A percentile compares a stretch with the other conserved stretches of the same genome.
These are phyloP conservation scores for Lagerstroemia speciosa DNA, from an alignment of 345 rosid genomes.

Conservation along the genomic window DNA sequence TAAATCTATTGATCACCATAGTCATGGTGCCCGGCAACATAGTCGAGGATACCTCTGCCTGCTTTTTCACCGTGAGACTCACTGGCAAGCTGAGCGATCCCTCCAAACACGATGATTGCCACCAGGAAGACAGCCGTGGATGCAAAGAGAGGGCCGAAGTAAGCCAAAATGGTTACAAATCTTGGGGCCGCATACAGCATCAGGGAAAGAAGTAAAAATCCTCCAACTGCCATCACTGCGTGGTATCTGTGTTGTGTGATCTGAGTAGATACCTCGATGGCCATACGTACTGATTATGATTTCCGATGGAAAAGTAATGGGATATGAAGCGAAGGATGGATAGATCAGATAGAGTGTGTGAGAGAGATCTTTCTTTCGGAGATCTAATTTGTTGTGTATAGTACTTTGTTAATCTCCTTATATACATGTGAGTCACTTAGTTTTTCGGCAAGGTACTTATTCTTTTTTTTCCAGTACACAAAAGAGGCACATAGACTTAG, in stretches of 20 bases:
- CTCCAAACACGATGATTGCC: constrained; percentile 47
- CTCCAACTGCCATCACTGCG: constrained; percentile 23
- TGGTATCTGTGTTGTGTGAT: constrained; percentile 49
- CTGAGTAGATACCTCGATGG: constrained; percentile 47
- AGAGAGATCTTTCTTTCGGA: background rate
- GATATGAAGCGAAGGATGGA: background rate
- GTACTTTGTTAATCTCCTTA: background rate
- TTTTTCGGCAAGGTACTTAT: background rate
- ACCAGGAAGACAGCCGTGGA: constrained; percentile 64
- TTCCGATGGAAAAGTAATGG: background rate
- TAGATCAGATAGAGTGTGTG: background rate
- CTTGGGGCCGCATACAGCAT: constrained; percentile 50
- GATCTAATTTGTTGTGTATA: background rate
- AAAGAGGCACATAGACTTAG: too few species aligned
- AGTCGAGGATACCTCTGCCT: constrained; percentile 56
- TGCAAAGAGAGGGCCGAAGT: constrained; percentile 85
- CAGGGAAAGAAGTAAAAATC: constrained; percentile 21
- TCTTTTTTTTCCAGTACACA: background rate
- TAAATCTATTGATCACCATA: constrained; percentile 7
- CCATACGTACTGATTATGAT: constrained; percentile 11
- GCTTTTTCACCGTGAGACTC: constrained; percentile 34
- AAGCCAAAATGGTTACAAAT: constrained; percentile 42
- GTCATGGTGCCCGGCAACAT: constrained; percentile 44
- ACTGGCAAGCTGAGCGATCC: constrained; percentile 35
- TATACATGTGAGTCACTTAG: background rate